Conservation (phyloP, 257 asterid species). For the Datura wrightii region DNA sequence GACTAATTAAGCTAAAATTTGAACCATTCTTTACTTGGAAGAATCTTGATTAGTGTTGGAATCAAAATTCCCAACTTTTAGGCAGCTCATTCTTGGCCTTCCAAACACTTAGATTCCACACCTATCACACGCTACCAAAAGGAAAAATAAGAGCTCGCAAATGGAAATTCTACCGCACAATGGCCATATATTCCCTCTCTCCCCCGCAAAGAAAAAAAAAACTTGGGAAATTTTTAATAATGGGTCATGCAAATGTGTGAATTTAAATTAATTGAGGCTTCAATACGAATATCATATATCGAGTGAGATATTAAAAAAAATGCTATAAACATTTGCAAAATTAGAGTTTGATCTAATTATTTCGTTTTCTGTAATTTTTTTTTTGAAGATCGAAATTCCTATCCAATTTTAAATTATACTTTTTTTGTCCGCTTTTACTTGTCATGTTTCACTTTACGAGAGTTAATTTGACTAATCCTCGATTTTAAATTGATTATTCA, state of each 20-base stretch:
- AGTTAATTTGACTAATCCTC: no score
- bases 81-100: constrained; percentile 20
- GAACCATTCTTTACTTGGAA: constrained; percentile 21
- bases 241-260: no score
- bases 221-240: no score
- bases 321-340: background rate
- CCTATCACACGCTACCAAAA: background rate
- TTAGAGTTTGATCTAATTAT: background rate
- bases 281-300: no score
- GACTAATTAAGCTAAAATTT: constrained; percentile 5
- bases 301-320: background rate
- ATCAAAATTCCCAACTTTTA: constrained; percentile 25
- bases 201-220: background rate
- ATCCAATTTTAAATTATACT: no score
- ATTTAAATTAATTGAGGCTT: no score
- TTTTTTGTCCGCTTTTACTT: no score
- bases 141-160: background rate
- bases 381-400: background rate
- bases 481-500: no score
- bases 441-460: no score
- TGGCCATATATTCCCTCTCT: background rate
- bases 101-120: constrained; percentile 26
- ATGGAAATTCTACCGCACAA: background rate
- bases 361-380: background rate
- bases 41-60: constrained; percentile 17